Conservation (phyloP, 805 yeast genomes). For the Naumovozyma castellii region DNA sequence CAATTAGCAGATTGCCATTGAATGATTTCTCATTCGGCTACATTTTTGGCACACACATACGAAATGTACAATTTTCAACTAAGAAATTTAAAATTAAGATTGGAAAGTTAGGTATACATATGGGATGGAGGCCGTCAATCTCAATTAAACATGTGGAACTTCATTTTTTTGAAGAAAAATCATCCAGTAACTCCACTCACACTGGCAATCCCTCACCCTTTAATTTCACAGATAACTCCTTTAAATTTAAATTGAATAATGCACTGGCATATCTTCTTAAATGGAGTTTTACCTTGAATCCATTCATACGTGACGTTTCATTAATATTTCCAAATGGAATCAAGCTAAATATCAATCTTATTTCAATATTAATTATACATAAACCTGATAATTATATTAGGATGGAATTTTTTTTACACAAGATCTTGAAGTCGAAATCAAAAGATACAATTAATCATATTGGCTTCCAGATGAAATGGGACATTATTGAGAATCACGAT, state of each 20-base stretch:
- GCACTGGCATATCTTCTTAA: constrained; percentile 6
- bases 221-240: constrained; percentile 2
- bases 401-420: constrained; percentile 16
- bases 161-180: not conserved
- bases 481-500: constrained; percentile 3
- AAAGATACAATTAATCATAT: constrained; percentile 14
- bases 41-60: constrained; percentile 14
- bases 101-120: constrained; percentile 11
- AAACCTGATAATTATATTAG: constrained; percentile 9
- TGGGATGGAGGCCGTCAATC: constrained; percentile 16
- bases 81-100: constrained; percentile 8
- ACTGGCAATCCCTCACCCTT: not conserved
- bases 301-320: constrained; percentile 8
- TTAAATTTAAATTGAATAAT: constrained; percentile 8
- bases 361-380: constrained; percentile 13
- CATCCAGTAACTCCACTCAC: not conserved
- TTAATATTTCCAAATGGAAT: constrained; percentile 7
- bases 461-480: constrained; percentile 11
- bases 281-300: constrained; percentile 10
- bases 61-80: constrained; percentile 7
- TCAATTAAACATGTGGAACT: constrained; percentile 13
- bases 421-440: constrained; percentile 7
- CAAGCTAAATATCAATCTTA: constrained; percentile 8
- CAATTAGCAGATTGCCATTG: constrained; percentile 3
- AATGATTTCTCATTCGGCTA: constrained; percentile 10